Base-by-base conservation (phyloP, 2,329 filamentous ascomycete genomes). In the Didymellaceae sp. region DNA sequence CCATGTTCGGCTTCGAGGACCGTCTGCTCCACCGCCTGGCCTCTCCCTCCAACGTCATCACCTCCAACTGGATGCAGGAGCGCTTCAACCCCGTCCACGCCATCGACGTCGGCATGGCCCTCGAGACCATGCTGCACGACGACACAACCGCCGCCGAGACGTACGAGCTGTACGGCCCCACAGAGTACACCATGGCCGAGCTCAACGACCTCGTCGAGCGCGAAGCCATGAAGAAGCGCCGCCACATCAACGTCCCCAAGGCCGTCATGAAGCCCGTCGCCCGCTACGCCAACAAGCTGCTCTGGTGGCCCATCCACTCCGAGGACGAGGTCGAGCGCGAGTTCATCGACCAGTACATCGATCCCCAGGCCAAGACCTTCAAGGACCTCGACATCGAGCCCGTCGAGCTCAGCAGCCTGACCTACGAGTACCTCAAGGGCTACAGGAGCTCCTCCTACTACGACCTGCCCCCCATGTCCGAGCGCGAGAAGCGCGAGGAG, bases 1-100 rank as follows among this genome's bases (percentile, higher is more conserved):
- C 92, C 44, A 84, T 96, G 75, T 99, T 96, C 71, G 94, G 94
- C 26, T 96, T 91, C 69, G 94, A 99, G 76, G 94, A 99, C 76
- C 88, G 88, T 66, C 84, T 99, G 34, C 85, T 99, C 28, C 86
- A 96, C 74, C 90, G 86, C 71, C 85, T 97, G 43, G 94, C 93
- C 32, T 83, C 86, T 60, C 81, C 87, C 9, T 85, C 86, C 53
- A 96, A 96, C 74, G 71, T 96, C 50, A 83, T 97, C 68, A 97
- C 91, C 18, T 84, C 91, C 50, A 99, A 99, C 79, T 85, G 93
- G 78, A 91, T 97, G 89, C 83, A 91, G 74, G 88, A 99, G 81
- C 86, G 86, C 68, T 92, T 90, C 77, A 88, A 86, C 80, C 94
- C 94, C 16, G 92, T 97, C 51, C 94, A 99, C 77, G 90, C 85